phyloP scores from a whole-genome alignment of 2,329 filamentous ascomycete species.

The Mariannaea elegans region DNA sequence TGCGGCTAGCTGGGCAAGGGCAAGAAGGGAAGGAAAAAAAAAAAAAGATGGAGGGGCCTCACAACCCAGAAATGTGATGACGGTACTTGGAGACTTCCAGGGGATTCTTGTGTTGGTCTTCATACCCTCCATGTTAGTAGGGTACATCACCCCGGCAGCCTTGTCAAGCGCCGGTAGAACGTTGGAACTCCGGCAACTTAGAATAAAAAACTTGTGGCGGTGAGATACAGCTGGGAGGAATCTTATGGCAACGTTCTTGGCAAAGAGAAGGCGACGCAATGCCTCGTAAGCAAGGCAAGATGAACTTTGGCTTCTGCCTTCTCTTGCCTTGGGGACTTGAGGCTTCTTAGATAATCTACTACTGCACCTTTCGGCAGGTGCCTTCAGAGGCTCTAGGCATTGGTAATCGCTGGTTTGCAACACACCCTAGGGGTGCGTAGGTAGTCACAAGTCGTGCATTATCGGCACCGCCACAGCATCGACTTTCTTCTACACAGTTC shows the following conservation, averaged over 20 bases:
- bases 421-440: constrained; percentile 2
- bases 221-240: too few species aligned
- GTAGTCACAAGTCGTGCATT: constrained; percentile 38
- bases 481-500: constrained; percentile 54
- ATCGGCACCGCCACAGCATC: constrained; percentile 51
- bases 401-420: background rate
- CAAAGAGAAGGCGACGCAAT: too few species aligned
- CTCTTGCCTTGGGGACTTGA: too few species aligned
- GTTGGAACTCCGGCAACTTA: background rate
- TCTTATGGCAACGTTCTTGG: too few species aligned
- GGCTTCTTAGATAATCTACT: too few species aligned
- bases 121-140: constrained; percentile 30
- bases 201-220: too few species aligned
- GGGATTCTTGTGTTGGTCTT: constrained; percentile 12
- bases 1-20: constrained; percentile 35
- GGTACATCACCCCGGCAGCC: constrained; percentile 31
- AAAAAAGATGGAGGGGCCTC: constrained; percentile 28
- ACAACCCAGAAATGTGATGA: constrained; percentile 4
- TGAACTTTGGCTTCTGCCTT: too few species aligned
- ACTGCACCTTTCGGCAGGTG: too few species aligned
- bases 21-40: constrained; percentile 28
- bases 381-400: background rate
- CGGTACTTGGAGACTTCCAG: constrained; percentile 21
- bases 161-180: constrained; percentile 24
- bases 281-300: background rate